Evolutionary conservation across 257 asterid genomes (phyloP), one percentile per base, ranked within the genome.

Genomic region (Nicotiana tabacum): DNA sequence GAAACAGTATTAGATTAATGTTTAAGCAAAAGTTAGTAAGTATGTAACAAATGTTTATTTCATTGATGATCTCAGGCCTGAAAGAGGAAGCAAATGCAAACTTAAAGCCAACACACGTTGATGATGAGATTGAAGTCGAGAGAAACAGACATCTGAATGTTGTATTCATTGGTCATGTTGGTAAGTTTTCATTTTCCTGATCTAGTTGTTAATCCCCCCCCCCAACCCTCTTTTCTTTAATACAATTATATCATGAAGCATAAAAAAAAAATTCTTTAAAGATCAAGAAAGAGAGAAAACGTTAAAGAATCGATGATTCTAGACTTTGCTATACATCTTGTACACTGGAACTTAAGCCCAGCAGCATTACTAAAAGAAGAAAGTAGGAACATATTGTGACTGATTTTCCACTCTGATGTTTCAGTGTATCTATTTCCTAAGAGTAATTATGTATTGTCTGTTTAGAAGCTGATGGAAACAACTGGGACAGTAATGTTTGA

Each of bases 131-230:
- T 79, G 91, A 88, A 27, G 87, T 68, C 32, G 89, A 72, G 16
- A 88, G 9, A 32, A 95, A 95, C 90, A 86, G 98, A 35, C 99
- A 95, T 82, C 85, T 95, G 88, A 95, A 95, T 90, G 98, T 90
- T 84, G 99, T 95, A 32, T 94, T 94, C 85, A 95, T 94, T 69
- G 99, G 98, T 66, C 99, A 95, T 74, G 98, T 95, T 77, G 99
- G 99, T 95, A 86, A 16, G 97, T 12, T 39, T 37, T 70, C 35
- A 21, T 39, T 43, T 10, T 21, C 21, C 58, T 70, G 35, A 39
- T 5, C 12, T 43, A 9, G 43, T 43, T 21, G 58, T n/a, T 21
- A 70, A 9, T n/a, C n/a, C 11, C 5, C 33, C 46, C 43, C 46
- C 9, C 9, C 46, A 21, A 21, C 21, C 21, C 21, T 21, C 9